phyloP scores from a whole-genome alignment of 345 rosid genomes.

The Excoecaria agallocha region DNA sequence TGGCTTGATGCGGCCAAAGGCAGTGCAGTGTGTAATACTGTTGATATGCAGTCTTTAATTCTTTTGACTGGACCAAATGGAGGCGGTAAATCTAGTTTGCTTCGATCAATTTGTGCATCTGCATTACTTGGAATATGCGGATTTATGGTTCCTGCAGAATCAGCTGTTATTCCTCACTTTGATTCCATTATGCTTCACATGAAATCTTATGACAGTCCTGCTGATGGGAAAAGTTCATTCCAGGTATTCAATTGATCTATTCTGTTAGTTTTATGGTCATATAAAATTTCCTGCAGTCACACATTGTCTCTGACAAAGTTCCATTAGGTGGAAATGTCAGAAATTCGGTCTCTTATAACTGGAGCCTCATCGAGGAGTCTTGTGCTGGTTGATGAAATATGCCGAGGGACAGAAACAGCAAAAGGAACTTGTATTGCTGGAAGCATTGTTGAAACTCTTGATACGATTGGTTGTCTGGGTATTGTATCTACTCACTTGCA shows the following conservation, averaged over 20 bases:
- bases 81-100: conserved; percentile 98
- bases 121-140: conserved; percentile 92
- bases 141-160: conserved; percentile 90
- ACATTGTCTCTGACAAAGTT: background rate
- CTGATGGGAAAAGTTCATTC: conserved; percentile 94
- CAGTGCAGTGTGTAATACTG: conserved; percentile 74
- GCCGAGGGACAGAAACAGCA: conserved; percentile 95
- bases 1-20: conserved; percentile 91
- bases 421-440: conserved; percentile 98
- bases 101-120: conserved; percentile 90
- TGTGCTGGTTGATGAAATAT: conserved; percentile 90
- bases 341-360: conserved; percentile 68
- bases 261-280: background rate
- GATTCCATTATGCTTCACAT: conserved; percentile 97
- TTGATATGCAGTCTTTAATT: conserved; percentile 79
- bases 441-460: conserved; percentile 77
- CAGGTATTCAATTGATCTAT: conserved; percentile 50
- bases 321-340: conserved; percentile 91
- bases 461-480: conserved; percentile 80
- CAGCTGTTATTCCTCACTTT: conserved; percentile 77
- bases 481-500: conserved; percentile 94
- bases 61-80: conserved; percentile 97
- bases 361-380: conserved; percentile 83
- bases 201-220: conserved; percentile 98
- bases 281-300: background rate